Evolutionary conservation across 2,329 filamentous ascomycete genomes (phyloP), one percentile per base, ranked within the genome.

Genomic region (Cercospora nicotianae): DNA sequence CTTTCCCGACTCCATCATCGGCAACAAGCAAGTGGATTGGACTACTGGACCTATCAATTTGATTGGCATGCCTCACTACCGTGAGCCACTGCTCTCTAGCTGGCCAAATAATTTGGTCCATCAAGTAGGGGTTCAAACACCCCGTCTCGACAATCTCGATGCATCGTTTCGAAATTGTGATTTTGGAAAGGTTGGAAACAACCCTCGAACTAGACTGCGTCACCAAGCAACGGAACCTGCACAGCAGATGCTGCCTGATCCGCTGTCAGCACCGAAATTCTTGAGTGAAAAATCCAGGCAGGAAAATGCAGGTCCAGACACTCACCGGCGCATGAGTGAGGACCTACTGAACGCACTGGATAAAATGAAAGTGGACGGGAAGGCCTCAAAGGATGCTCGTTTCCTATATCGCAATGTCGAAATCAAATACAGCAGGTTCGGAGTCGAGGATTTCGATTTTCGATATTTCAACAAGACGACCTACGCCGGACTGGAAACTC

Each of bases 371-470:
- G 83, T 94, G 3, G 90, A 91, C 69, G 85, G 84, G 48, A 90
- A 90, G 71, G 87, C 90, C 65, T 91, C 92, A 71, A 88, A 91
- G 48, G 93, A 97, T 66, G 91, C 95, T 4, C 91, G 94, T 23
- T 87, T 91, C 8, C 92, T 95, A 83, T 99, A 99, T 79, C 90
- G 91, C 71, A 94, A 93, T 75, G 91, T 97, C 10, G 94, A 98
- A 79, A 99, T 99, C 81, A 97, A 97, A 78, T 99, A 98, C 83
- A 97, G 94, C 84, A 96, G 93, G 77, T 99, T 97, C 79, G 95
- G 95, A 20, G 93, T 99, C n/a, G 94, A 98, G 75, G 96, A 99
- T 79, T 99, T 99, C 78, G 95, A 99, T 79, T 99, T 99, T 80
- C 91, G 92, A 66, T 98, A 92, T 79, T 99, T 96, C 84, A 99